Conservation (phyloP, 352 stramenopile species). For the Phytophthora nicotianae region DNA sequence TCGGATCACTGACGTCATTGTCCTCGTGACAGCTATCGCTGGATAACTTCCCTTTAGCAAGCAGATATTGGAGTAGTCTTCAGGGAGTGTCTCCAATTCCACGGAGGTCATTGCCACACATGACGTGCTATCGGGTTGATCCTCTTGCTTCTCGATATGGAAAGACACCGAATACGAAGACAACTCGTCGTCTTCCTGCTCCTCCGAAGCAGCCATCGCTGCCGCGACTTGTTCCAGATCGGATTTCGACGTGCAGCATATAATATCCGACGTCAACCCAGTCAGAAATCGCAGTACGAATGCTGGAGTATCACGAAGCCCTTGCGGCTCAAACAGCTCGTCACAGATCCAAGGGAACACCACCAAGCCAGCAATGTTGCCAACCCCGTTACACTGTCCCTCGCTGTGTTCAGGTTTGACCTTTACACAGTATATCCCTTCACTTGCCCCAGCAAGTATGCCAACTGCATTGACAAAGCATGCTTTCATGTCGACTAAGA, state of each 20-base stretch:
- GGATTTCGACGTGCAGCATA: constrained; percentile 31
- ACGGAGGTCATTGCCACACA: constrained; percentile 35
- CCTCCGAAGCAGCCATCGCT: constrained; percentile 11
- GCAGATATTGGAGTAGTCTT: constrained; percentile 12
- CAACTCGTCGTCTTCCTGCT: constrained; percentile 27
- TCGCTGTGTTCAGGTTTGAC: constrained; percentile 3
- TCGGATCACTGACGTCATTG: constrained; percentile 16
- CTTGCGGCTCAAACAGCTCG: constrained; percentile 43
- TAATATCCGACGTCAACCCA: constrained; percentile 33
- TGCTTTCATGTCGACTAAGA: constrained; percentile 41
- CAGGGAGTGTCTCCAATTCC: constrained; percentile 24
- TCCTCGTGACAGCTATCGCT: constrained; percentile 26
- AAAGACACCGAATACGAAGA: constrained; percentile 42
- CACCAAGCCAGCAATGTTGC: constrained; percentile 31
- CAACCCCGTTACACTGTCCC: neutral
- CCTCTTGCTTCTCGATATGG: constrained; percentile 56
- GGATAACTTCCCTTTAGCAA: constrained; percentile 51
- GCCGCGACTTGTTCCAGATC: constrained; percentile 29
- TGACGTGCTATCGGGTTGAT: constrained; percentile 44
- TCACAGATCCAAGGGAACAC: constrained; percentile 73
- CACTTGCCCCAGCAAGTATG: constrained; percentile 29
- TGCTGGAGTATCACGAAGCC: constrained; percentile 56
- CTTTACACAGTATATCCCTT: constrained; percentile 69
- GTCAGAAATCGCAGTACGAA: constrained; percentile 68
- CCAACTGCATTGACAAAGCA: constrained; percentile 42